These are phyloP conservation scores for Neoboletus subvelutipes DNA, from an alignment of 768 basidiomycete genomes.

Conservation along the genomic window DNA sequence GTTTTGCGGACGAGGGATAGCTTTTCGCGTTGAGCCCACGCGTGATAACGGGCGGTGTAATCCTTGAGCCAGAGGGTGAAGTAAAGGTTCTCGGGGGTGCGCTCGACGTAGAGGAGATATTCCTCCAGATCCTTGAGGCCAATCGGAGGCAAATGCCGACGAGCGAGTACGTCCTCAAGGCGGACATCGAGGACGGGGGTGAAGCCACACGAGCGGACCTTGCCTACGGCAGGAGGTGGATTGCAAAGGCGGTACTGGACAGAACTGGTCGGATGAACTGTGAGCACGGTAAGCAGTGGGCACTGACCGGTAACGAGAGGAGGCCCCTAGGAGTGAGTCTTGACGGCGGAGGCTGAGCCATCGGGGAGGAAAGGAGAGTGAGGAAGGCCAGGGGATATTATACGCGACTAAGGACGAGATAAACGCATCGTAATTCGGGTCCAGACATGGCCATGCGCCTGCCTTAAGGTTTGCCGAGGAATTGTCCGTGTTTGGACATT, in stretches of 20 bases:
- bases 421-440: conserved; percentile 11
- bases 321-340: conserved; percentile 36
- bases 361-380: background rate
- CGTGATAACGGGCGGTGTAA: conserved; percentile 52
- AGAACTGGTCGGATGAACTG: background rate
- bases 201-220: conserved; percentile 66
- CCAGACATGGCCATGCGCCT: conserved; percentile 1
- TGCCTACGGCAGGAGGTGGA: conserved; percentile 65
- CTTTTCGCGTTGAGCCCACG: conserved; percentile 38
- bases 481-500: background rate
- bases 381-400: background rate
- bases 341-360: conserved; percentile 32
- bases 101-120: conserved; percentile 79
- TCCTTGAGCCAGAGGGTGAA: conserved; percentile 82
- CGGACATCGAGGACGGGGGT: conserved; percentile 66
- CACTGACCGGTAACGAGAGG: conserved; percentile 40
- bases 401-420: conserved; percentile 1
- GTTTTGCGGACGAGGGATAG: conserved; percentile 35
- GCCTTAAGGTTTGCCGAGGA: conserved; percentile 10
- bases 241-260: conserved; percentile 54
- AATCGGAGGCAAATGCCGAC: conserved; percentile 77
- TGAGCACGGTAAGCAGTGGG: fast-evolving
- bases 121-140: conserved; percentile 78
- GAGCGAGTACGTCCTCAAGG: conserved; percentile 72
- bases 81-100: conserved; percentile 76